Conservation (phyloP, 495 filamentous ascomycete genomes). For the Podospora appendiculata region DNA sequence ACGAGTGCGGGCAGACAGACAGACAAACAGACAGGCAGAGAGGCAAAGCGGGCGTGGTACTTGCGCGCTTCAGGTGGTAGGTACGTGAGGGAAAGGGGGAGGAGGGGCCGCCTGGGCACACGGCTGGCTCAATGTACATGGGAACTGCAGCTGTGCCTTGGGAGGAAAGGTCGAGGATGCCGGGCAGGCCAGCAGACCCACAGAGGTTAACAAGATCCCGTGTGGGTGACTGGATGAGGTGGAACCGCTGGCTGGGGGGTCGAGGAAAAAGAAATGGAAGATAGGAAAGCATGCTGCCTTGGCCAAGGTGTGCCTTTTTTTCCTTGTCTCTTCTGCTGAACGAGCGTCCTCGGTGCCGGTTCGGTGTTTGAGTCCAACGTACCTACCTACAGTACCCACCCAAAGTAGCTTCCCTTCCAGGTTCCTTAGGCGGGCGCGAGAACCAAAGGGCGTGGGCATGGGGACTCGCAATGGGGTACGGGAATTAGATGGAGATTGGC, state of each 20-base stretch:
- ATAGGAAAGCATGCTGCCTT: slow-evolving; percentile 1
- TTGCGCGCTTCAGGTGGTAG: neutral
- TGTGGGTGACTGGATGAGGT: slow-evolving; percentile 1
- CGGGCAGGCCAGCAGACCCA: neutral
- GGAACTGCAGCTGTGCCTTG: neutral
- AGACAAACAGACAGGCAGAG: neutral
- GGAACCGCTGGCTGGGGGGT: slow-evolving; percentile 7
- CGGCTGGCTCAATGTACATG: neutral
- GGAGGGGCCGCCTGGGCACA: neutral
- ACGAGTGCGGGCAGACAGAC: neutral
- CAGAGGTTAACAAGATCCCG: slow-evolving; percentile 12
- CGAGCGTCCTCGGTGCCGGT: slow-evolving; percentile 5
- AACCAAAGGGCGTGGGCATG: too few relatives aligned
- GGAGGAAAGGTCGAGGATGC: neutral
- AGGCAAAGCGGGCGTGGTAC: too few relatives aligned
- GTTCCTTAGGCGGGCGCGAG: too few relatives aligned
- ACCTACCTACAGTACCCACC: too few relatives aligned
- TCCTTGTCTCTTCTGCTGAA: too few relatives aligned
- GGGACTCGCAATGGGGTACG: too few relatives aligned
- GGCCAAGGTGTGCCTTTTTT: too few relatives aligned
- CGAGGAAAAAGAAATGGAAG: neutral
- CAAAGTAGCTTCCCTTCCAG: too few relatives aligned
- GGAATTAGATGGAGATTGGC: too few relatives aligned
- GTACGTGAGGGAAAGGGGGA: neutral
- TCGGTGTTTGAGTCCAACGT: neutral